Conservation (phyloP, 768 basidiomycete species). For the Vararia minispora region DNA sequence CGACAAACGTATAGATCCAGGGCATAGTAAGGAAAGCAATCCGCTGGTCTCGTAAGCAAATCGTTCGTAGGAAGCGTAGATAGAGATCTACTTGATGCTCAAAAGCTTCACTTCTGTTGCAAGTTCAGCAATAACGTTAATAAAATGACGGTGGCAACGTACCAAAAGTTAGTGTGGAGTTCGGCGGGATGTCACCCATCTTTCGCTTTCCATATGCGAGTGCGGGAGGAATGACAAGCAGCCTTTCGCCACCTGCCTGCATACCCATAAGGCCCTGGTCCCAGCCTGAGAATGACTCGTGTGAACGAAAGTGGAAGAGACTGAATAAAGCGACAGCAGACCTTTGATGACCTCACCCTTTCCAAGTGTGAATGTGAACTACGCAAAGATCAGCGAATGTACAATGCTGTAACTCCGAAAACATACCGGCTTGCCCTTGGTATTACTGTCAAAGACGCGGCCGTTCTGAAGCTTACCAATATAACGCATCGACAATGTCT, state of each 20-base stretch:
- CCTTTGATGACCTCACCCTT: conserved; percentile 90
- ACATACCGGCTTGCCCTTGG: conserved; percentile 76
- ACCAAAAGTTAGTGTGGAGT: conserved; percentile 80
- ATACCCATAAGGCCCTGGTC: conserved; percentile 88
- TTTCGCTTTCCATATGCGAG: conserved; percentile 66
- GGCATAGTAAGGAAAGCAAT: no score
- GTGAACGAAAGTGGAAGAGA: no score
- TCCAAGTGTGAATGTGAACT: conserved; percentile 77
- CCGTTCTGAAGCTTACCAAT: conserved; percentile 80
- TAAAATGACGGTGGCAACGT: conserved; percentile 19
- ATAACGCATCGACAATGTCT: conserved; percentile 79
- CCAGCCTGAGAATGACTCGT: conserved; percentile 45
- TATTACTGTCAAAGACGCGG: conserved; percentile 71
- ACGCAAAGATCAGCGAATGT: conserved; percentile 8
- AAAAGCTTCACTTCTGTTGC: no score
- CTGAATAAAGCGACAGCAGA: conserved; percentile 18
- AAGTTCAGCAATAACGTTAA: no score
- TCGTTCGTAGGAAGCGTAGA: no score
- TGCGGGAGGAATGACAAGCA: conserved; percentile 59
- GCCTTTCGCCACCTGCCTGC: conserved; percentile 83
- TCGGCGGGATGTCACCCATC: conserved; percentile 54
- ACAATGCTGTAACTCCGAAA: conserved; percentile 3
- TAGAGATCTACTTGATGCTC: no score
- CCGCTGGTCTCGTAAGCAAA: no score
- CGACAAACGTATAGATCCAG: no score